Base-by-base conservation (phyloP, 2,329 filamentous ascomycete species). In the Diaporthe citrichinensis region DNA sequence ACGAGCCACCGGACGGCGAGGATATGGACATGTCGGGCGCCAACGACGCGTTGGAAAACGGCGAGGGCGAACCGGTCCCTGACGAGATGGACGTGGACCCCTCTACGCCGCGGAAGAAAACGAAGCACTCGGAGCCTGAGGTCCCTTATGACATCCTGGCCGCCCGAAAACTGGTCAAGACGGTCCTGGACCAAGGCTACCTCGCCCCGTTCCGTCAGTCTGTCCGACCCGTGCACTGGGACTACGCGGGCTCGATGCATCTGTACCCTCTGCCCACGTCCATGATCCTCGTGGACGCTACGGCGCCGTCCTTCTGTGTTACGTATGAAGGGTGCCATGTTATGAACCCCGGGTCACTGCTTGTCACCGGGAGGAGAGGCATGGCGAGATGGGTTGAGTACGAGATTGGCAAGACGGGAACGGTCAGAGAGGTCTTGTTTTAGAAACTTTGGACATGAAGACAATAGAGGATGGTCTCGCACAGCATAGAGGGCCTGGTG, bases 261-360 rank as follows among this genome's bases (percentile, higher is more conserved):
- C 86, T 99, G 31, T 98, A 98, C 83, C 97, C 96, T 12, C 85
- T 98, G 39, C 97, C 97, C 2, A 96, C 94, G 28, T 92, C 94
- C 0, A 87, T 98, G 81, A 91, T 97, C 23, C 85, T 99, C 5
- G 93, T 95, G 2, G 97, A 99, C 84, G 88, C 93, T 0, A 94
- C 96, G 57, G 92, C 93, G 14, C 92, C 94, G 20, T 90, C 95
- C 0, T 99, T 98, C 81, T 94, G 93, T 72, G 87, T 98, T 78
- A 98, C 94, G 20, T 98, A 98, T 81, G 96, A 98, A 84, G 96
- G 96, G 0, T 98, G 97, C 81, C 94, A 97, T 85, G 96, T 98
- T 46, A 93, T 99, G 90, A 99, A 99, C 82, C 96, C 97, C 0
- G 95, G 95, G 8, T 89, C 90, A 67, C 84, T 99, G 68, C 88